These are phyloP conservation scores for Jatropha podagrica DNA, from an alignment of 441 rosid genomes.

Conservation along the genomic window DNA sequence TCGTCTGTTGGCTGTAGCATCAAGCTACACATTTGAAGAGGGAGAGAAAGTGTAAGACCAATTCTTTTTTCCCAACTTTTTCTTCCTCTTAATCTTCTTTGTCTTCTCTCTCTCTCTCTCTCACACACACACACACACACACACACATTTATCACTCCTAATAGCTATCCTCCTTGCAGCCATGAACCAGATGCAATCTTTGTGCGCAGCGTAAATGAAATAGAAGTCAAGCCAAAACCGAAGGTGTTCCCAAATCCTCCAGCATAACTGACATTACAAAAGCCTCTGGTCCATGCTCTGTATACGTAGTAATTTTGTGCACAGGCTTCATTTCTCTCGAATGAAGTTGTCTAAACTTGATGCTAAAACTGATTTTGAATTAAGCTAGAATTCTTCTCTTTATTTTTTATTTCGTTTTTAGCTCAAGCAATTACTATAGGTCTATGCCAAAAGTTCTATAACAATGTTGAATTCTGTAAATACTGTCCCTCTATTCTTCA, in stretches of 20 bases:
- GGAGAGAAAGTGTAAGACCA: conserved; percentile 78
- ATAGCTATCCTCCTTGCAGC: conserved; percentile 39
- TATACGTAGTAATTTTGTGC: neutral
- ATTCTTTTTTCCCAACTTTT: neutral
- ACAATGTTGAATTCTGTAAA: conserved; percentile 7
- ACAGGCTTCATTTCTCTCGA: conserved; percentile 26
- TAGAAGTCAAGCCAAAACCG: conserved; percentile 89
- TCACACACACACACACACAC: neutral
- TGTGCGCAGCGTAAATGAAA: conserved; percentile 71
- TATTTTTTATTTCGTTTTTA: neutral
- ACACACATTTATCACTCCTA: neutral
- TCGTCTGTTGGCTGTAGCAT: conserved; percentile 92
- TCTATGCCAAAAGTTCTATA: neutral
- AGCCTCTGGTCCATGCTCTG: neutral
- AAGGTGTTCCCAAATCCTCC: conserved; percentile 77
- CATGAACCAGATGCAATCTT: conserved; percentile 85
- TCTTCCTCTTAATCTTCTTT: too few relatives aligned
- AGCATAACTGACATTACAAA: conserved; percentile 32
- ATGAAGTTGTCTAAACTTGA: conserved; percentile 18
- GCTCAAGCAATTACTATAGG: neutral
- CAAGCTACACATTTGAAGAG: conserved; percentile 97
- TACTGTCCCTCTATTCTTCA: neutral
- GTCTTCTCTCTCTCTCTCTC: neutral
- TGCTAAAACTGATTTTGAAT: neutral
- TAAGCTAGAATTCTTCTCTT: neutral